Evolutionary conservation across 2,329 filamentous ascomycete species (phyloP), one percentile per base, ranked within the genome.

Genomic region (Aspergillus viridinutans): DNA sequence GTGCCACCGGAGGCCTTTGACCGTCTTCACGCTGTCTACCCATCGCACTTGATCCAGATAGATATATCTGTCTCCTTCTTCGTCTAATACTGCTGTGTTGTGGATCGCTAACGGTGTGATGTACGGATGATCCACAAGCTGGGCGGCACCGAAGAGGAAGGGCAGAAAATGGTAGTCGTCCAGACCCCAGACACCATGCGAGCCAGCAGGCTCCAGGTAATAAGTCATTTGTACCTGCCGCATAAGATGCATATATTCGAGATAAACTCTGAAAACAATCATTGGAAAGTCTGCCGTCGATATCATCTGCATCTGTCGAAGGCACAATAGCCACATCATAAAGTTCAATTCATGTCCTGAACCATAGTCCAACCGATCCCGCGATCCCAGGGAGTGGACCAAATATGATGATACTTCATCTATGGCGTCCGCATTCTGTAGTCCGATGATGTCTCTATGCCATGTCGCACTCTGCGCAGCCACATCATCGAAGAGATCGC

Each of bases 261-360:
- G 81, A 71, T 97, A 96, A 55, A 97, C 85, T 56, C 84, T 80
- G 49, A 97, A 83, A 1, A 91, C 85, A 25, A 97, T 72, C 3
- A 87, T 77, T 32, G 84, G 84, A 74, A 96, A 95, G 64, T 92
- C 89, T 10, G 80, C 66, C 4, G 74, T 72, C 0, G 82, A 76
- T 38, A 97, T 72, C 21, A 90, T 74, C 10, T 80, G 79, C 17
- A 97, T 81, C 69, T 93, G 89, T 72, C 94, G 90, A 0, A 99
- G 85, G 69, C 91, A 96, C n/a, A 99, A 83, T 38, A 97, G 83
- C 92, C 93, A 99, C 70, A 96, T 88, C 73, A 93, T 82, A 76
- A 99, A 97, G 79, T 99, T 97, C 60, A 99, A 83, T 77, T 99
- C 94, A 74, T 99, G 94, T 2, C 94, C 94, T 0, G 92, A 97